Evolutionary conservation across 768 basidiomycete genomes (phyloP).

Genomic region (Mycena rosella): DNA sequence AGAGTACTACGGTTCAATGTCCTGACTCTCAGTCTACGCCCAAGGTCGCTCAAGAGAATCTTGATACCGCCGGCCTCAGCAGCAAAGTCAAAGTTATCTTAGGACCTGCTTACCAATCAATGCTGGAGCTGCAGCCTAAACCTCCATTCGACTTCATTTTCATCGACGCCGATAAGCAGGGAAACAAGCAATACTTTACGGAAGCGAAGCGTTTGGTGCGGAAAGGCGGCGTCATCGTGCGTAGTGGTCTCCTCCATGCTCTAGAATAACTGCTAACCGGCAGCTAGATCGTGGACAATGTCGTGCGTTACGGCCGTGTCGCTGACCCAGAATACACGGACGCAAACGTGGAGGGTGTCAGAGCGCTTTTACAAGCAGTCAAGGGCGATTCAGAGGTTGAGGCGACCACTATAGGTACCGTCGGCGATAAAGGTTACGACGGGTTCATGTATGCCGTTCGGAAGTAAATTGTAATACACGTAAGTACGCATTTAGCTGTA

Average conservation of each 20-base stretch:
- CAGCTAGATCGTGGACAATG: slow-evolving; percentile 70
- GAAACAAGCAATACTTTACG: slow-evolving; percentile 66
- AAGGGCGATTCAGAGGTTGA: slow-evolving; percentile 65
- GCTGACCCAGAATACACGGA: slow-evolving; percentile 54
- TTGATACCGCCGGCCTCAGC: slow-evolving; percentile 65
- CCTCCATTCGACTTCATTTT: slow-evolving; percentile 74
- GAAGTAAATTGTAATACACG: slow-evolving; percentile 46
- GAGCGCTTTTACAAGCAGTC: slow-evolving; percentile 58
- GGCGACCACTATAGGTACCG: slow-evolving; percentile 62
- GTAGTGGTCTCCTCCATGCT: slow-evolving; percentile 35
- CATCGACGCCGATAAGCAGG: slow-evolving; percentile 79
- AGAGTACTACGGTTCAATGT: background rate
- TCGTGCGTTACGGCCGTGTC: slow-evolving; percentile 63
- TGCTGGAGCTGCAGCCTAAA: slow-evolving; percentile 61
- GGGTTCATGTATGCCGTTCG: slow-evolving; percentile 65
- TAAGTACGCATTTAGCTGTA: too few relatives aligned
- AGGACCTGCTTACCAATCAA: slow-evolving; percentile 64
- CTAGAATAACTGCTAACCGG: too few relatives aligned
- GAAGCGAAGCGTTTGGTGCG: slow-evolving; percentile 72
- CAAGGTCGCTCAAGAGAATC: slow-evolving; percentile 71
- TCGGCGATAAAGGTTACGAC: slow-evolving; percentile 66
- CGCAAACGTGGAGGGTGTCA: slow-evolving; percentile 58
- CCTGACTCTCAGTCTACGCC: background rate
- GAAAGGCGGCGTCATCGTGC: slow-evolving; percentile 71
- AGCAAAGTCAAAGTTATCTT: slow-evolving; percentile 62